Evolutionary conservation across 495 filamentous ascomycete species (phyloP).

Genomic region (Neurospora sp.): DNA sequence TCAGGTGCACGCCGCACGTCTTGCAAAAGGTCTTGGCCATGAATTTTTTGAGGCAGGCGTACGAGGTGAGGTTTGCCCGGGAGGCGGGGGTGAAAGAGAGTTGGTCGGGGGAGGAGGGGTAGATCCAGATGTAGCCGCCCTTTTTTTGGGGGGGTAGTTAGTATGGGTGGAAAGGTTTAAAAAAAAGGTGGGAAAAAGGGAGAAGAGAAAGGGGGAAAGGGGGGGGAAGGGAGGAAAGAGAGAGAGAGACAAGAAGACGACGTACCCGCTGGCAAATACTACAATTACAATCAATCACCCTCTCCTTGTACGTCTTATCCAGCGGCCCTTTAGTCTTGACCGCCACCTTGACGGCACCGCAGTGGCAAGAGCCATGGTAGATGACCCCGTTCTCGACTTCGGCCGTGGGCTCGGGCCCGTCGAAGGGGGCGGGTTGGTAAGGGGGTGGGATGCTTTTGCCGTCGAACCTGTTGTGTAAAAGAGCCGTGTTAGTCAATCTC

Average conservation of each 20-base stretch:
- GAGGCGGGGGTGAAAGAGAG: conserved; percentile 21
- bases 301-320: conserved; percentile 16
- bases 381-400: conserved; percentile 26
- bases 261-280: conserved; percentile 34
- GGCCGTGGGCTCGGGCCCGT: conserved; percentile 27
- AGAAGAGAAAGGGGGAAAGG: neutral
- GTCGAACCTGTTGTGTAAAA: conserved; percentile 20
- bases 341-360: conserved; percentile 35
- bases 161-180: no score
- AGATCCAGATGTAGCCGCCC: conserved; percentile 25
- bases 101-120: conserved; percentile 9
- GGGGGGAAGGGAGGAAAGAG: neutral
- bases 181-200: no score
- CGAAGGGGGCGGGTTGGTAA: conserved; percentile 26
- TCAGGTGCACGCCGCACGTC: conserved; percentile 30
- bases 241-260: neutral
- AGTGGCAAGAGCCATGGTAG: conserved; percentile 44
- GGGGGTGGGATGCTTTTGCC: conserved; percentile 16
- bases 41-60: conserved; percentile 20
- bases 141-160: no score
- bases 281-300: conserved; percentile 32
- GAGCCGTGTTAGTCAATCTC: no score
- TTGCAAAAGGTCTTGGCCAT: conserved; percentile 34
- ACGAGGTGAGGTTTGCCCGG: conserved; percentile 24
- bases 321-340: conserved; percentile 26